A percentile compares a stretch with the other conserved stretches of the same genome.
These are phyloP conservation scores for Piromyces finnis DNA, from an alignment of 192 early-diverging fungal genomes.

Conservation along the genomic window DNA sequence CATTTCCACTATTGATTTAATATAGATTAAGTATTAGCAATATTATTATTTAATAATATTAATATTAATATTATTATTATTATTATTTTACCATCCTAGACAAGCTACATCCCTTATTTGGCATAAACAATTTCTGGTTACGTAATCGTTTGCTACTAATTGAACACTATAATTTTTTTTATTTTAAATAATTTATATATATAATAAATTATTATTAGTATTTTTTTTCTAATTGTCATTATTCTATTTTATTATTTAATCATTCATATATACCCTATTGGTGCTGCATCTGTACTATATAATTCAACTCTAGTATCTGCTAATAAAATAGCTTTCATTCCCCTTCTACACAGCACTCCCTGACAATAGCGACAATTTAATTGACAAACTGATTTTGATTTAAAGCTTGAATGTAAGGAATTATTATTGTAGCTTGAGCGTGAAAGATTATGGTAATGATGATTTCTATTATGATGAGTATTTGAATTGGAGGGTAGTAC, in stretches of 20 bases:
- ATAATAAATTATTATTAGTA: too few relatives aligned
- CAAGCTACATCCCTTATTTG: slow-evolving; percentile 64
- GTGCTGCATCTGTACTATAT: slow-evolving; percentile 51
- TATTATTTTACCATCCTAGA: slow-evolving; percentile 26
- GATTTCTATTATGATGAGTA: background rate
- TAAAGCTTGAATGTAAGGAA: background rate
- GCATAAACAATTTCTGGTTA: slow-evolving; percentile 58
- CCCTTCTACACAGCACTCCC: slow-evolving; percentile 34
- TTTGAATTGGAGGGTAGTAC: background rate
- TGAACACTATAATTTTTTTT: slow-evolving; percentile 44
- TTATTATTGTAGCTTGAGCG: background rate
- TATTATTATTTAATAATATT: background rate
- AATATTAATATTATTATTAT: too few relatives aligned
- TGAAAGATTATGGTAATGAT: background rate
- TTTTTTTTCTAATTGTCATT: too few relatives aligned
- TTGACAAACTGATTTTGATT: background rate
- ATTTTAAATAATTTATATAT: too few relatives aligned
- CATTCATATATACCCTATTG: slow-evolving; percentile 18
- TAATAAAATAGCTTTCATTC: slow-evolving; percentile 69
- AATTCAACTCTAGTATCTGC: slow-evolving; percentile 60
- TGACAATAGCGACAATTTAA: background rate
- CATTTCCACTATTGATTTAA: slow-evolving; percentile 20
- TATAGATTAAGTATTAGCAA: background rate
- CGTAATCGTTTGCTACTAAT: slow-evolving; percentile 61
- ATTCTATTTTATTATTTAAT: too few relatives aligned